Base-by-base conservation (phyloP, 768 basidiomycete species). In the Termitomyces heimii region DNA sequence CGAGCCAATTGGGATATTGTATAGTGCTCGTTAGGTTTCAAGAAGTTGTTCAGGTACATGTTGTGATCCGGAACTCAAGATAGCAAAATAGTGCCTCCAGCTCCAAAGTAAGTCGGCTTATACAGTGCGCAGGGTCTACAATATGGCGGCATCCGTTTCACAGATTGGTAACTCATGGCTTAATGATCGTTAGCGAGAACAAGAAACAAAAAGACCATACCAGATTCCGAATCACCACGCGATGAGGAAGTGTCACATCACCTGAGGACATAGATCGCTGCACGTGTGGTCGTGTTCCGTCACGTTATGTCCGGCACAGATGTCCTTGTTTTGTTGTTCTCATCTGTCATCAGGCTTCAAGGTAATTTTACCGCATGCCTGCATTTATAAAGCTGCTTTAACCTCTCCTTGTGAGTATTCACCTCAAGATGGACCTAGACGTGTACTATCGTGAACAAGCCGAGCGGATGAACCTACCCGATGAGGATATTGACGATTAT, bases 361-460 rank as follows among this genome's bases (percentile, higher is more conserved):
- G 20, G 37, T 57, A 37, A 53, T 50, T 55, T 52, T 46, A 22
- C 20, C 31, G n/a, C 18, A 20, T 26, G 34, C 31, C 35, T 43
- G 35, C 29, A 13, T 44, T 57, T 59, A 58, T 56, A 63, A 60
- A 60, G 22, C 52, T 48, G 56, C 50, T 48, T 42, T 55, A 10
- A 5, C 20, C 51, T 44, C 22, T 47, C 29, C 46, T 18, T 39
- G 8, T 16, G n/a, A 18, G 39, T 1, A 55, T 35, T 35, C 34
- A 34, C 48, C 55, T 66, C 56, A 67, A 71, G 60, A 66, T 72
- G 40, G 74, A 77, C 55, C 31, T 77, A 13, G 73, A 82, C 12
- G 67, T 70, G 1, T 85, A 82, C 59, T 86, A 80, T 62, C 67
- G 66, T 22, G 84, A 85, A 66, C 82, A 81, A 66, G 80, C 85